phyloP scores from a whole-genome alignment of 2,329 filamentous ascomycete species.

The Neoscytalidium dimidiatum region DNA sequence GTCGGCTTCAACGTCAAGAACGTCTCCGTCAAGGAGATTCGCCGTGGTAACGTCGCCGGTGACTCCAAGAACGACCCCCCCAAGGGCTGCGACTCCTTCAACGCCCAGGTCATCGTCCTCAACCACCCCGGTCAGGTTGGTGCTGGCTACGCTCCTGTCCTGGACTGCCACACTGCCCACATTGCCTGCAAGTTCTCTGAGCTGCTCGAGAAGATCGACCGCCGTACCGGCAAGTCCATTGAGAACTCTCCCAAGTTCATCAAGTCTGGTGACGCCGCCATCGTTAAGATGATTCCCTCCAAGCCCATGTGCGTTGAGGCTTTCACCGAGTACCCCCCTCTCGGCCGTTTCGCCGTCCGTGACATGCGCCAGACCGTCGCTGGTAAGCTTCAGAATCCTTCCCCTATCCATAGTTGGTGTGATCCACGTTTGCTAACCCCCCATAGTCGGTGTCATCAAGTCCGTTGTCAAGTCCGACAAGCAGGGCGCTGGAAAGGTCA shows the following conservation, averaged over 20 bases:
- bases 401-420: not conserved
- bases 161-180: slow-evolving; percentile 99
- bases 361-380: slow-evolving; percentile 68
- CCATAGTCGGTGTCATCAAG: slow-evolving; percentile 86
- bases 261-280: slow-evolving; percentile 99
- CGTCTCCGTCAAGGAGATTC: slow-evolving; percentile 99
- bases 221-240: slow-evolving; percentile 97
- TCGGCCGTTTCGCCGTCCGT: slow-evolving; percentile 99
- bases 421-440: slow-evolving; percentile 4
- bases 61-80: slow-evolving; percentile 99
- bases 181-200: slow-evolving; percentile 99
- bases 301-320: slow-evolving; percentile 99
- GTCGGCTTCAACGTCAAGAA: slow-evolving; percentile 99
- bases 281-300: slow-evolving; percentile 99
- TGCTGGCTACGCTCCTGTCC: slow-evolving; percentile 97
- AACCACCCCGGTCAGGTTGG: slow-evolving; percentile 99
- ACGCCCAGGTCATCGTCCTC: slow-evolving; percentile 99
- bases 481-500: slow-evolving; percentile 50
- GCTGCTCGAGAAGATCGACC: slow-evolving; percentile 99
- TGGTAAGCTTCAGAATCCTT: slow-evolving; percentile 29
- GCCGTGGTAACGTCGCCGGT: slow-evolving; percentile 99
- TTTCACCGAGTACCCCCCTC: slow-evolving; percentile 99
- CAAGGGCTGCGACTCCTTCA: slow-evolving; percentile 86
- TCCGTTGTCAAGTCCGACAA: slow-evolving; percentile 48
- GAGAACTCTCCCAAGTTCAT: slow-evolving; percentile 97